Percentiles rank a stretch among this genome's conserved stretches.
Conservation (phyloP, 2,329 filamentous ascomycete genomes). For the Fusarium sp. region DNA sequence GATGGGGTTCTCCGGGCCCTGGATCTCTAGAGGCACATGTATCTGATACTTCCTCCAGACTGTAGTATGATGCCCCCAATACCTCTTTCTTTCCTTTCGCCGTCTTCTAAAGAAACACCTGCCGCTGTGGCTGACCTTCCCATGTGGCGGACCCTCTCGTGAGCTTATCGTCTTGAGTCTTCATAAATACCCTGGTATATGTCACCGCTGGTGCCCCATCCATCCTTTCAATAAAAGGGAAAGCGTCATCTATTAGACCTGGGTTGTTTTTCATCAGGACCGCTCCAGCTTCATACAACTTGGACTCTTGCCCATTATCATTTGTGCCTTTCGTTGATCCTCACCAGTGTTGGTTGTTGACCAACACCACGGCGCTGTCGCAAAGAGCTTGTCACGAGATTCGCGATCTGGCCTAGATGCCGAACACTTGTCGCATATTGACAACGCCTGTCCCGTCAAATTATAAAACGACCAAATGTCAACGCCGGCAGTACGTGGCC, state of each 20-base stretch:
- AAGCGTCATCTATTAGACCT: constrained; percentile 33
- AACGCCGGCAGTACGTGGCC: constrained; percentile 44
- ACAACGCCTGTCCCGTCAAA: constrained; percentile 24
- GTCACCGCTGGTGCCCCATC: constrained; percentile 28
- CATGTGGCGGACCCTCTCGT: constrained; percentile 30
- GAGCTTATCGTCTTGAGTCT: constrained; percentile 29
- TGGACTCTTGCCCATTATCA: constrained; percentile 13
- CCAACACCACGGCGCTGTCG: constrained; percentile 6
- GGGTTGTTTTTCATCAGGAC: constrained; percentile 25
- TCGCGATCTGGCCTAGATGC: constrained; percentile 36
- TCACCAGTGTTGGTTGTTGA: constrained; percentile 8
- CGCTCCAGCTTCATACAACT: constrained; percentile 23
- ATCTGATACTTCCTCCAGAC: constrained; percentile 34
- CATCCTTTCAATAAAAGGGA: constrained; percentile 40
- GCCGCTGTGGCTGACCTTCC: constrained; percentile 35
- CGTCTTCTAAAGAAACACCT: constrained; percentile 26
- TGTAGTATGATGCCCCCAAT: constrained; percentile 33
- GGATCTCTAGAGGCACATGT: constrained; percentile 28
- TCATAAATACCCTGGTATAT: constrained; percentile 36
- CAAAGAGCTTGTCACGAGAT: constrained; percentile 16
- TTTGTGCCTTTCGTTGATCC: constrained; percentile 14
- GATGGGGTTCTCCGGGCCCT: constrained; percentile 32
- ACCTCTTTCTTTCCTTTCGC: constrained; percentile 20
- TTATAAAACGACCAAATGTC: constrained; percentile 45
- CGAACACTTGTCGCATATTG: constrained; percentile 15